Conservation (phyloP, 2,329 filamentous ascomycete species). For the Ceratocystis destructans region DNA sequence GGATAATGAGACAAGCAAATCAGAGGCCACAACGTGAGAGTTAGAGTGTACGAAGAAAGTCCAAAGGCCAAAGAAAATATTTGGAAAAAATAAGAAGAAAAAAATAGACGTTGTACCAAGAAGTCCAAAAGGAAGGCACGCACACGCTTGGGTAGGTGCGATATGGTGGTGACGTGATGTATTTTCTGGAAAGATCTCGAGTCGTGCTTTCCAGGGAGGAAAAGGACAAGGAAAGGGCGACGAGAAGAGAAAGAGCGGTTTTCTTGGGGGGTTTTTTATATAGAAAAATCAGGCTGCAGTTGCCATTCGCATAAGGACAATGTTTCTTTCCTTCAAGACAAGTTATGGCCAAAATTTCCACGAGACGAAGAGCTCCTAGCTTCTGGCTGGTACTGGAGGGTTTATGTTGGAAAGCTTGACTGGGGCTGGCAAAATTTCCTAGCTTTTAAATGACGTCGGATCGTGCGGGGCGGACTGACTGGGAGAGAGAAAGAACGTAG, state of each 20-base stretch:
- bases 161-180: background rate
- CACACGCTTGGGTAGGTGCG: background rate
- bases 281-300: background rate
- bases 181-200: background rate
- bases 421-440: background rate
- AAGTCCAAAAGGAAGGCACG: conserved; percentile 3
- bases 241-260: background rate
- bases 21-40: background rate
- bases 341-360: background rate
- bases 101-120: background rate
- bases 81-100: background rate
- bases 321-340: background rate
- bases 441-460: background rate
- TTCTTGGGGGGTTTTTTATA: background rate
- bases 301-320: background rate
- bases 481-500: background rate
- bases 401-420: background rate
- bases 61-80: background rate
- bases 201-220: background rate
- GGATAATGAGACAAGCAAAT: background rate
- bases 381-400: background rate
- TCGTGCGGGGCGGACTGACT: background rate
- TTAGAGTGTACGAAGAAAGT: background rate
- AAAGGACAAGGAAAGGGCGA: background rate
- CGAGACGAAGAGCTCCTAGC: background rate